phyloP scores from a whole-genome alignment of 306 rosid genomes.

The Gynostemma pentaphyllum region DNA sequence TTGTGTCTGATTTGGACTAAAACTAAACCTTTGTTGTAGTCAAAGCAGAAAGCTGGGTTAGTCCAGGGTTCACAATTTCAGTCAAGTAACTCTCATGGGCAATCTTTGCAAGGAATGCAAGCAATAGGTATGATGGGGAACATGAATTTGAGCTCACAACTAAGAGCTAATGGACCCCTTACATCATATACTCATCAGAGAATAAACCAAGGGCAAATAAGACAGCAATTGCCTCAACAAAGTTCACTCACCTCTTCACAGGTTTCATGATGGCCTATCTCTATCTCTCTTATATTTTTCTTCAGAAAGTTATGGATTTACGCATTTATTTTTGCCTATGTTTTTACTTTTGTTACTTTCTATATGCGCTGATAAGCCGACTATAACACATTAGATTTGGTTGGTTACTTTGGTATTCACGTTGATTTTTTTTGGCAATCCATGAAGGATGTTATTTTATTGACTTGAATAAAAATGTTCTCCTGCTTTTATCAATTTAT shows the following conservation, averaged over 20 bases:
- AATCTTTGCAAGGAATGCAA: conserved; percentile 80
- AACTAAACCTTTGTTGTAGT: conserved; percentile 40
- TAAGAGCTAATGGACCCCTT: conserved; percentile 54
- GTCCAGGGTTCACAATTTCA: conserved; percentile 77
- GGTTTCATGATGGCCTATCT: conserved; percentile 22
- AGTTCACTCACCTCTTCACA: conserved; percentile 46
- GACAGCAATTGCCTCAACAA: conserved; percentile 82
- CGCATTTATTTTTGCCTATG: not conserved
- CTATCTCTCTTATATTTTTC: not conserved
- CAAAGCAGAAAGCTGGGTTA: conserved; percentile 70
- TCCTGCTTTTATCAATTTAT: not conserved
- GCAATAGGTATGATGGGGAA: conserved; percentile 75
- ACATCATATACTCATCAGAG: conserved; percentile 61
- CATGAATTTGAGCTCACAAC: conserved; percentile 48
- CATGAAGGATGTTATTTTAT: not conserved
- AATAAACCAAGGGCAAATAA: conserved; percentile 51
- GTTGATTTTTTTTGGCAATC: not conserved
- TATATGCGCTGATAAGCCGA: not conserved
- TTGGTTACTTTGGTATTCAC: conserved; percentile 1
- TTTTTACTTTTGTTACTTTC: not conserved
- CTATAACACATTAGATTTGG: not conserved
- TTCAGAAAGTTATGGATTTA: not conserved
- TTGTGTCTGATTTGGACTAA: not conserved
- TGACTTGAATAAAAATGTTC: not conserved
- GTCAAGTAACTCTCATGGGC: conserved; percentile 56